Evolutionary conservation across 768 basidiomycete species (phyloP).

Genomic region (Gyrodon lividus): DNA sequence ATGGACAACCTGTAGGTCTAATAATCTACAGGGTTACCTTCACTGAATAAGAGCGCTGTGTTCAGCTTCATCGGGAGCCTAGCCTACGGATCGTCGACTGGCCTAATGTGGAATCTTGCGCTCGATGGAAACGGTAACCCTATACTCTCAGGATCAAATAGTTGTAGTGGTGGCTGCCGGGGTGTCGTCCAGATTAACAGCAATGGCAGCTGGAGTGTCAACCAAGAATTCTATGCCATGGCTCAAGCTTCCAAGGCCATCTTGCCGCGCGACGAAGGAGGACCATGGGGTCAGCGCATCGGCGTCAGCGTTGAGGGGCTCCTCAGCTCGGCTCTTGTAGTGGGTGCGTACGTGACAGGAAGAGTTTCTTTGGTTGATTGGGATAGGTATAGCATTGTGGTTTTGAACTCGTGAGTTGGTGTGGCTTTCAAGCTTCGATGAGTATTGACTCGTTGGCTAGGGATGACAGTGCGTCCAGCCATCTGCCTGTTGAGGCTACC

Average conservation of each 20-base stretch:
- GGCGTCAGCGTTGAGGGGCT: slow-evolving; percentile 59
- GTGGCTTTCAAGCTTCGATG: not conserved
- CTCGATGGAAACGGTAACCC: slow-evolving; percentile 64
- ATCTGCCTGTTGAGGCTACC: slow-evolving; percentile 51
- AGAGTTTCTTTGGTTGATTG: slow-evolving; percentile 54
- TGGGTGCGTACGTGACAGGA: slow-evolving; percentile 62
- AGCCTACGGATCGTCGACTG: slow-evolving; percentile 37
- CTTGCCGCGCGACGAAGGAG: slow-evolving; percentile 63
- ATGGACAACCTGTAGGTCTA: slow-evolving; percentile 59
- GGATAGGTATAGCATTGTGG: slow-evolving; percentile 68
- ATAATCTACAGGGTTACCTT: slow-evolving; percentile 8
- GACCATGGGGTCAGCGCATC: slow-evolving; percentile 68
- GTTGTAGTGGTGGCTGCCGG: slow-evolving; percentile 66
- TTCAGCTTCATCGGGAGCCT: slow-evolving; percentile 40
- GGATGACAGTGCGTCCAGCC: slow-evolving; percentile 53
- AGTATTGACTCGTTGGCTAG: slow-evolving; percentile 18
- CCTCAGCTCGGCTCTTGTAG: slow-evolving; percentile 57
- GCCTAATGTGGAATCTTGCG: slow-evolving; percentile 76
- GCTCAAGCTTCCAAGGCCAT: slow-evolving; percentile 75
- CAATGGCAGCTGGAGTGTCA: slow-evolving; percentile 59
- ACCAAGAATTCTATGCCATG: slow-evolving; percentile 79
- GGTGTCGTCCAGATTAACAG: slow-evolving; percentile 65
- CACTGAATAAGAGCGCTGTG: slow-evolving; percentile 16
- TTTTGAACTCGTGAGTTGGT: slow-evolving; percentile 58
- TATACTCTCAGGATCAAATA: slow-evolving; percentile 59